These are phyloP conservation scores for Camillea tinctor DNA, from an alignment of 2,329 filamentous ascomycete genomes.

Conservation along the genomic window DNA sequence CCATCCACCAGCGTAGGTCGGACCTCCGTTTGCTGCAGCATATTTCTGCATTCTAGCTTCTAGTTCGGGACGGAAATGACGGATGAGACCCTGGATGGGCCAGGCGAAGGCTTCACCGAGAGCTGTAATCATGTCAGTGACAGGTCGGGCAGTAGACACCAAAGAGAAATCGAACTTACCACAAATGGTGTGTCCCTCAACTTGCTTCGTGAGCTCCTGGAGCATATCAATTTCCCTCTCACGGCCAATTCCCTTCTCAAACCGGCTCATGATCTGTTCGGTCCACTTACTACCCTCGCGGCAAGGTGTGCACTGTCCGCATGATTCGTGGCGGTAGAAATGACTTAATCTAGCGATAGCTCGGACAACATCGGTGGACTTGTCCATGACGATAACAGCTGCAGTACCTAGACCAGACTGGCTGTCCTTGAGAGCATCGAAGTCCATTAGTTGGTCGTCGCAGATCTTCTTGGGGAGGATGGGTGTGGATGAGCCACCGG, in stretches of 20 bases:
- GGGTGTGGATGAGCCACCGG: slow-evolving; percentile 93
- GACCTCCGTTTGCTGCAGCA: slow-evolving; percentile 68
- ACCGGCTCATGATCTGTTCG: slow-evolving; percentile 96
- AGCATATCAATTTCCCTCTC: slow-evolving; percentile 98
- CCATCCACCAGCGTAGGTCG: slow-evolving; percentile 86
- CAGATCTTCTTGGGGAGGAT: slow-evolving; percentile 88
- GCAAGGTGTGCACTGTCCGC: slow-evolving; percentile 99
- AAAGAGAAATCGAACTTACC: slow-evolving; percentile 58
- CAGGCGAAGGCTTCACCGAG: slow-evolving; percentile 97
- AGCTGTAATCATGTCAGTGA: slow-evolving; percentile 49
- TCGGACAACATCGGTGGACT: slow-evolving; percentile 92
- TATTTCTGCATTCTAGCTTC: slow-evolving; percentile 87
- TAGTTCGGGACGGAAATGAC: slow-evolving; percentile 95
- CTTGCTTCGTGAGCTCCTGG: slow-evolving; percentile 98
- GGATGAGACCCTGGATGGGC: slow-evolving; percentile 96
- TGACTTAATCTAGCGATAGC: slow-evolving; percentile 89
- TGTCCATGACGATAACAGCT: slow-evolving; percentile 98
- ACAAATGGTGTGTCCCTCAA: slow-evolving; percentile 98
- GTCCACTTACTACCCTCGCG: slow-evolving; percentile 99
- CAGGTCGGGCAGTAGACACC: background rate
- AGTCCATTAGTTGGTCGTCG: slow-evolving; percentile 98
- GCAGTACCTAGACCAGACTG: slow-evolving; percentile 97
- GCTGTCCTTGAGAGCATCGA: slow-evolving; percentile 95
- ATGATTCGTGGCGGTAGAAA: slow-evolving; percentile 98
- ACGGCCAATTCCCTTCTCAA: slow-evolving; percentile 86